phyloP scores from a whole-genome alignment of 108 stramenopile species.

The Epipyxis sp. region DNA sequence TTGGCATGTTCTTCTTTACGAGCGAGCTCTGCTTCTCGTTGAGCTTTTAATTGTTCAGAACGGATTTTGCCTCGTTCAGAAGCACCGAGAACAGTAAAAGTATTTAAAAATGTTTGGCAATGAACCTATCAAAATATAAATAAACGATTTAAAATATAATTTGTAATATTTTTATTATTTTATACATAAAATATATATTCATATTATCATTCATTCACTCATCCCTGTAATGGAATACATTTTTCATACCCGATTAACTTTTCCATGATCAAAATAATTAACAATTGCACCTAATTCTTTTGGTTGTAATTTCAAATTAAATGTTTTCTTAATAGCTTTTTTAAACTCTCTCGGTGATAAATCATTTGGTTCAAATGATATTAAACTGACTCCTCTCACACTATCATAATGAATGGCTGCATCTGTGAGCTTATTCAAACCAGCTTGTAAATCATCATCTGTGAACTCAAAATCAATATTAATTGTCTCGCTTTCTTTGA shows the following conservation, averaged over 20 bases:
- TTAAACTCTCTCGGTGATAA: background rate
- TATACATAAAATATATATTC: too few relatives aligned
- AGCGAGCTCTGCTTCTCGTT: background rate
- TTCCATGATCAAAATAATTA: constrained; percentile 14
- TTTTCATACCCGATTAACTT: background rate
- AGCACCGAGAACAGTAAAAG: background rate
- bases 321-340: constrained; percentile 2
- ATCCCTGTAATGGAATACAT: too few relatives aligned
- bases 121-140: constrained; percentile 4
- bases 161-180: too few relatives aligned
- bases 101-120: constrained; percentile 1
- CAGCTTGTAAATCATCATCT: background rate
- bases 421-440: constrained; percentile 8
- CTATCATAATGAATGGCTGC: background rate
- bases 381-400: background rate
- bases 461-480: background rate
- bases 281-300: background rate
- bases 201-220: too few relatives aligned
- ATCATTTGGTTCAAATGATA: background rate
- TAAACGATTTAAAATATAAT: background rate
- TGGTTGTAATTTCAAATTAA: background rate
- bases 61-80: background rate
- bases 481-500: background rate
- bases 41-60: constrained; percentile 11
- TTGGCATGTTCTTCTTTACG: background rate